These are phyloP conservation scores for Synchytrium microbalum DNA, from an alignment of 371 early-diverging fungal genomes.

Conservation along the genomic window DNA sequence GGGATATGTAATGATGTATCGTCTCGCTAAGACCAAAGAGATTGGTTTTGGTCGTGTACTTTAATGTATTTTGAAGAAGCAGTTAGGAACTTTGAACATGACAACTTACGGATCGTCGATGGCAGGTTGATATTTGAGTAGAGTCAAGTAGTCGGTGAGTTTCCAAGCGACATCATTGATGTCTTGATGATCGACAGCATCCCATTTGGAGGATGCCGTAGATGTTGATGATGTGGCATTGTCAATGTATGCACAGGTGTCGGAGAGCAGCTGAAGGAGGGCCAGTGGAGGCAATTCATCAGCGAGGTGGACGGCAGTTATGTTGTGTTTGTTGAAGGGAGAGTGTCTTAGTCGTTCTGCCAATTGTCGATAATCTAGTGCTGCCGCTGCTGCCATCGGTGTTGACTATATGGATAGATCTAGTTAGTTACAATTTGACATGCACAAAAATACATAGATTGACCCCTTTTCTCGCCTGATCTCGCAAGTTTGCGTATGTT, in stretches of 20 bases:
- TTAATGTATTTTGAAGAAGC: not conserved
- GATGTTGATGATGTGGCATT: slow-evolving; percentile 14
- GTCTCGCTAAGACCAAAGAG: not conserved
- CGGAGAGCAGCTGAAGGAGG: slow-evolving; percentile 36
- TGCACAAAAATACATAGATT: too few relatives aligned
- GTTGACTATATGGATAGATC: too few relatives aligned
- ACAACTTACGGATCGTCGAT: slow-evolving; percentile 16
- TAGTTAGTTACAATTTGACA: too few relatives aligned
- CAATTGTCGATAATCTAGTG: too few relatives aligned
- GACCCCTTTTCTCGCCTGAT: too few relatives aligned
- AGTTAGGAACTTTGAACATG: slow-evolving; percentile 3
- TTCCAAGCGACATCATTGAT: slow-evolving; percentile 35
- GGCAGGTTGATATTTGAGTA: slow-evolving; percentile 33
- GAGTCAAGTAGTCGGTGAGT: slow-evolving; percentile 32
- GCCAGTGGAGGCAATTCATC: slow-evolving; percentile 36
- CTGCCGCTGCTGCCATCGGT: too few relatives aligned
- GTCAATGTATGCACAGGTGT: slow-evolving; percentile 35
- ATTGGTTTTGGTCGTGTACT: not conserved
- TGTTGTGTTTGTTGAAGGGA: too few relatives aligned
- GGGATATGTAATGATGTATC: slow-evolving; percentile 13
- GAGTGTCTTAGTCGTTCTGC: too few relatives aligned
- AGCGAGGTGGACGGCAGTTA: slow-evolving; percentile 41
- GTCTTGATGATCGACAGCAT: slow-evolving; percentile 37
- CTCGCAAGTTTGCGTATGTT: too few relatives aligned
- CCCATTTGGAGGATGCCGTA: slow-evolving; percentile 14